Evolutionary conservation across 805 yeast genomes (phyloP).

Genomic region (Candida germanica): DNA sequence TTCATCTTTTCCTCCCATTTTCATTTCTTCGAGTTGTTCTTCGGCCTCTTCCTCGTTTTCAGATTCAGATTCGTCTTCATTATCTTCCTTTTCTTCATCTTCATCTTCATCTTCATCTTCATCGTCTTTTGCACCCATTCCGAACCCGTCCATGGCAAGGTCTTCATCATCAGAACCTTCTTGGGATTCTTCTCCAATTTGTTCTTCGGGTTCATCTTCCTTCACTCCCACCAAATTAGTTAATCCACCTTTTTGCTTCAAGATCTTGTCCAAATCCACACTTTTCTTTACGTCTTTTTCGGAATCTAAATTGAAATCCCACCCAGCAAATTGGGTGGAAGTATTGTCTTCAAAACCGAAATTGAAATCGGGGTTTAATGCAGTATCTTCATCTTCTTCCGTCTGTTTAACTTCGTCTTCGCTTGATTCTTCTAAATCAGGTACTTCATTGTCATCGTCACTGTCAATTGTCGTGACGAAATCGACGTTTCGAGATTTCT

Average conservation of each 20-base stretch:
- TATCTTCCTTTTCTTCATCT: conserved; percentile 27
- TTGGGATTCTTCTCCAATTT: conserved; percentile 22
- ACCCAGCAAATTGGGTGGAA: conserved; percentile 57
- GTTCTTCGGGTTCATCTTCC: conserved; percentile 19
- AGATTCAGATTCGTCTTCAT: conserved; percentile 18
- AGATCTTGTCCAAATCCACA: conserved; percentile 85
- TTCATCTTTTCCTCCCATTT: conserved; percentile 18
- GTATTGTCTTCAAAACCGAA: conserved; percentile 60
- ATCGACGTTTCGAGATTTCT: conserved; percentile 30
- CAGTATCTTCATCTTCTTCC: conserved; percentile 41
- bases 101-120: conserved; percentile 27
- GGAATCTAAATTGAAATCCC: conserved; percentile 71
- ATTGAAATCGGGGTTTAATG: conserved; percentile 68
- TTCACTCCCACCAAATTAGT: conserved; percentile 48
- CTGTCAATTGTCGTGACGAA: conserved; percentile 77
- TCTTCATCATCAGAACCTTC: conserved; percentile 35
- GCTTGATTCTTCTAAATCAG: conserved; percentile 20
- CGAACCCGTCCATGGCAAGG: conserved; percentile 43
- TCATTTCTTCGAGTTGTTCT: conserved; percentile 19
- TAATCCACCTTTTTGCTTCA: conserved; percentile 79
- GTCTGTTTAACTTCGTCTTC: conserved; percentile 18
- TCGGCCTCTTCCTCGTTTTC: conserved; percentile 30
- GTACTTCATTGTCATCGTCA: conserved; percentile 37
- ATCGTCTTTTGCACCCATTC: conserved; percentile 39
- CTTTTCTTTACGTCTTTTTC: conserved; percentile 25